Evolutionary conservation across 75 land plant genomes (phyloP), one percentile per base, ranked within the genome.

Genomic region (Chamaecyparis obtusa): DNA sequence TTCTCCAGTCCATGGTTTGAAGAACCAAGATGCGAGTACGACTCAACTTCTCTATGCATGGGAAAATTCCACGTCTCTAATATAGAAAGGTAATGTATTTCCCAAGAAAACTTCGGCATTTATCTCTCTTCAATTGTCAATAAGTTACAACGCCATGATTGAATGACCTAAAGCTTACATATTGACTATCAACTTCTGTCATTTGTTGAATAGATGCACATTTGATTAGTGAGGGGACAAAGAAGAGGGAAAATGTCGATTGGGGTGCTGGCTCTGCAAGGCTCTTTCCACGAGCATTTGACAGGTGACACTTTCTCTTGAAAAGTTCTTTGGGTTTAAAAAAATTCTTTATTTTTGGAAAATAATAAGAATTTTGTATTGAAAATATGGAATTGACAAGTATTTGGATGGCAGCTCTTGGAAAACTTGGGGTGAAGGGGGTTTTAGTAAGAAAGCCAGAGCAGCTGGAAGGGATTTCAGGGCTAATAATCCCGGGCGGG

Each of bases 401-500:
- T 64, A 55, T 75, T 57, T 71, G 60, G 49, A 48, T 44, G 17
- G 76, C 90, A 97, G 99, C 93, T 55, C 87, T 97, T 87, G 89
- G 91, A 71, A 93, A 90, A 87, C 80, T 97, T 10, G 99, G 99
- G 8, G 95, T 96, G 85, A 91, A 95, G 30, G 95, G 99, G 0
- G 93, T 95, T 86, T 97, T 95, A 90, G 90, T 98, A 39, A 90
- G 94, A 90, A 98, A 98, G 94, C 91, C 99, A 21, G 99, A 94
- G 67, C 99, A 98, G 92, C 91, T 98, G 54, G 90, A 90, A 76
- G 89, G 86, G 24, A 84, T 98, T 7, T 78, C 88, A 19, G 93
- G 95, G 1, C 93, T 98, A 1, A 98, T 98, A 83, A 98, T 98
- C 43, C 99, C 99, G 10, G 99, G 99, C 0, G 99, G 99, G 13